Percentiles rank a stretch among this genome's conserved stretches.
Evolutionary conservation across 78 protist species (phyloP).

Genomic region (Dictyostelium firmibasis): DNA sequence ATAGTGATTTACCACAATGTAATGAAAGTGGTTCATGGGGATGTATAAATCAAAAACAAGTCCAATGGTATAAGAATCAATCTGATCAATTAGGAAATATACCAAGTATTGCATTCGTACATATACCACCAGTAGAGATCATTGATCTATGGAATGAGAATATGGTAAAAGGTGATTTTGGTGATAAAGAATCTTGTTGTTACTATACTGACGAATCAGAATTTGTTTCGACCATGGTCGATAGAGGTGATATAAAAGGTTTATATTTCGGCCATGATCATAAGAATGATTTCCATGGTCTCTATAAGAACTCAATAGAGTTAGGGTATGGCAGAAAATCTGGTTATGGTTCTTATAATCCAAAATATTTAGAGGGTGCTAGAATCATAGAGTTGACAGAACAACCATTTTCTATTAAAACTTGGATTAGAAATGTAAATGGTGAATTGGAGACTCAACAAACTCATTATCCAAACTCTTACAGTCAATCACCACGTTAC

Average conservation of each 20-base stretch:
- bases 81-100: background rate
- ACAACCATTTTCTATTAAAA: background rate
- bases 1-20: conserved; percentile 23
- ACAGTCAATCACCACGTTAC: background rate
- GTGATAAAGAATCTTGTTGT: conserved; percentile 20
- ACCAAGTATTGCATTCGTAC: conserved; percentile 31
- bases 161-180: conserved; percentile 16
- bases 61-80: conserved; percentile 22
- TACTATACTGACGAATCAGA: conserved; percentile 15
- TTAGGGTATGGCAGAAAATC: conserved; percentile 53
- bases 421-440: conserved; percentile 33
- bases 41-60: conserved; percentile 7
- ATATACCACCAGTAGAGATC: conserved; percentile 40
- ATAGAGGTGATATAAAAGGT: conserved; percentile 24
- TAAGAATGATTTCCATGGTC: conserved; percentile 27
- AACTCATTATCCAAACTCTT: background rate
- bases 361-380: conserved; percentile 38
- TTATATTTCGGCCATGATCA: conserved; percentile 58
- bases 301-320: background rate
- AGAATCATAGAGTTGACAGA: conserved; percentile 8
- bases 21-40: conserved; percentile 10
- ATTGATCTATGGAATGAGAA: conserved; percentile 34
- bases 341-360: conserved; percentile 38
- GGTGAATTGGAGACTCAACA: conserved; percentile 21
- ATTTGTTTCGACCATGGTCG: background rate